Percentiles rank a stretch among this genome's conserved stretches.
phyloP scores from a whole-genome alignment of 805 yeast genomes.

The Priceomyces castillae region DNA sequence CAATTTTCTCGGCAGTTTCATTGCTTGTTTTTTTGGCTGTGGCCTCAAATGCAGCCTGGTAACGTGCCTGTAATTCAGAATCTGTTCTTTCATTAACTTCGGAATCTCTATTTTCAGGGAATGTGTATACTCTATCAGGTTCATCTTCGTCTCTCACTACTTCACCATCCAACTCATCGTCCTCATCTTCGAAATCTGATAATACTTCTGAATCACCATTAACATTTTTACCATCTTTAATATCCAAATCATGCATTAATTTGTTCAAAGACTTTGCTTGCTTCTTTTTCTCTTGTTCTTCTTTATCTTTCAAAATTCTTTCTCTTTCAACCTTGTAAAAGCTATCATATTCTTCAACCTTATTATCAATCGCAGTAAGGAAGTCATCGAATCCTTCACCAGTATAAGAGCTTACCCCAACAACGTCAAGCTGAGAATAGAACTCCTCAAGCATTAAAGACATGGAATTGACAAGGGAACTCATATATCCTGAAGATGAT shows the following conservation, averaged over 20 bases:
- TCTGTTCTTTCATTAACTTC: conserved; percentile 52
- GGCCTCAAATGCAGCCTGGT: conserved; percentile 67
- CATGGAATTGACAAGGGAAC: conserved; percentile 90
- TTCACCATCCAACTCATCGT: conserved; percentile 46
- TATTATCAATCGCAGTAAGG: conserved; percentile 75
- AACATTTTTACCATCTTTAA: conserved; percentile 37
- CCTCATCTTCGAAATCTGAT: conserved; percentile 49
- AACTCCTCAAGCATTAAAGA: conserved; percentile 94
- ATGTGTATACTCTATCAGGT: conserved; percentile 62
- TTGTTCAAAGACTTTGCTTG: conserved; percentile 69
- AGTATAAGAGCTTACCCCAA: conserved; percentile 87
- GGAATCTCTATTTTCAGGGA: conserved; percentile 62
- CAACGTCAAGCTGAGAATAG: conserved; percentile 88
- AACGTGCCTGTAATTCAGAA: conserved; percentile 59
- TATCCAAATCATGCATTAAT: conserved; percentile 84
- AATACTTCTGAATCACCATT: conserved; percentile 45
- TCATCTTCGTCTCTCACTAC: conserved; percentile 47
- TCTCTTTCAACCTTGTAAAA: conserved; percentile 87
- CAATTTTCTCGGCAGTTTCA: conserved; percentile 69
- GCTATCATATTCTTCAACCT: conserved; percentile 82
- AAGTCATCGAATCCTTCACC: conserved; percentile 95
- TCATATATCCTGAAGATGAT: conserved; percentile 84
- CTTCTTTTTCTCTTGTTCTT: conserved; percentile 66
- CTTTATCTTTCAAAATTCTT: conserved; percentile 69
- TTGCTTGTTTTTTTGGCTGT: conserved; percentile 61